Base-by-base conservation (phyloP, 192 early-diverging fungal species). In the Spizellomyces punctatus region DNA sequence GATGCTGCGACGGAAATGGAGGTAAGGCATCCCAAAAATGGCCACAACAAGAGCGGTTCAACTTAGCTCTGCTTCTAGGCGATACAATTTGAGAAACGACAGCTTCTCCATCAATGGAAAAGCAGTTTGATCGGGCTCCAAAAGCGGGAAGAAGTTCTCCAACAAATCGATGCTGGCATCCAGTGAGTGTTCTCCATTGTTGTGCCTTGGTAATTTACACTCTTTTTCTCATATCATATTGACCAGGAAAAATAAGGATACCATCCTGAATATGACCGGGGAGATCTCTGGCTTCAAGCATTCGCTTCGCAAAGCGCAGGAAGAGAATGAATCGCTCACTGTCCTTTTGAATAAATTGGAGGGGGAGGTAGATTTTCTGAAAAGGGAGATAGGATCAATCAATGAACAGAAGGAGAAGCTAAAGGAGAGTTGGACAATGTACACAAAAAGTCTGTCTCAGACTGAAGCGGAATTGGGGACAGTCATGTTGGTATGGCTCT, bases 81-180 rank as follows among this genome's bases (percentile, higher is more conserved):
- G 10, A 88, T 89, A 41, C 80, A 84, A 59, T 89, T 83, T 76
- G 87, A 89, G 76, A 89, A 89, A 73, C 60, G 81, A 48, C 85
- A 88, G 68, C 73, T 89, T 19, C 48, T 88, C 10, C 80, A 85
- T 65, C 85, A 89, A 61, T 89, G 87, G 87, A 89, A 89, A 63
- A 83, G 80, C 65, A 73, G 71, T 46, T 63, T 89, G 42, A 83
- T 88, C 47, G 86, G 82, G 10, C 68, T 89, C 22, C 81, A 86
- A 69, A 50, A 78, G 17, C 71, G 87, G 6, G 82, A 88, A 44
- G 85, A 88, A 41, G 75, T 84, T n/a, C 41, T 88, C 12, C 60
- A 73, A 47, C 71, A 80, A 55, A 72, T 85, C 50, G 80, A 81
- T 21, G 48, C 64, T 17, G 79, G 69, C 47, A 83, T 88, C 54